These are phyloP conservation scores for Paramecium pentaurelia DNA, from an alignment of 73 alveolate species.

Conservation along the genomic window DNA sequence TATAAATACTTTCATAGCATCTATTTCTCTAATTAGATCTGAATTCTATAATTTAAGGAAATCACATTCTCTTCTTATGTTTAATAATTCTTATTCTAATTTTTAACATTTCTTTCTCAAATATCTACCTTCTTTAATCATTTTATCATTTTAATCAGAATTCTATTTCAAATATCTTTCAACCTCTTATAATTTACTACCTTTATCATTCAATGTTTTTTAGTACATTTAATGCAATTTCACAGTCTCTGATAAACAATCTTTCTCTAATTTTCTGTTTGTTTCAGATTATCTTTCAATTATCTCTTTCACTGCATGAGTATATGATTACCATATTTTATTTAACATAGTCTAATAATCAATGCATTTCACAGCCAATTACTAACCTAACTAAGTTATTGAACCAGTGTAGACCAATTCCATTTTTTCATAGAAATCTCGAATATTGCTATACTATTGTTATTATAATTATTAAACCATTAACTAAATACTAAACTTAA, in stretches of 20 bases:
- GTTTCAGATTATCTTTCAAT: neutral
- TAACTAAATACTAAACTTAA: neutral
- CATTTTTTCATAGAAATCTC: constrained; percentile 28
- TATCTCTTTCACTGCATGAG: constrained; percentile 24
- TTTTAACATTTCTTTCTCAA: constrained; percentile 1
- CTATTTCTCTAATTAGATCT: neutral
- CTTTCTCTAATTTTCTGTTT: constrained; percentile 22
- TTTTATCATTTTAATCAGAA: neutral
- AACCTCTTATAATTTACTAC: neutral
- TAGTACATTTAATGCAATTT: constrained; percentile 29
- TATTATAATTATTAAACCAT: neutral
- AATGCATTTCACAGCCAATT: neutral
- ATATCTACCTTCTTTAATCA: constrained; percentile 18
- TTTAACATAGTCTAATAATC: neutral
- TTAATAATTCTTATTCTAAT: neutral
- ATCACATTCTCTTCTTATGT: neutral
- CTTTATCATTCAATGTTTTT: constrained; percentile 15
- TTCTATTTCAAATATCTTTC: neutral
- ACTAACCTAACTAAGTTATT: neutral
- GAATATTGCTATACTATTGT: neutral
- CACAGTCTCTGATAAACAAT: neutral
- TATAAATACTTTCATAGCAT: neutral
- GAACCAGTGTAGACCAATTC: constrained; percentile 42
- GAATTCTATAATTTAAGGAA: neutral
- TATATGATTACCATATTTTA: neutral